phyloP scores from a whole-genome alignment of 2,329 filamentous ascomycete species.

The Trichoderma breve region DNA sequence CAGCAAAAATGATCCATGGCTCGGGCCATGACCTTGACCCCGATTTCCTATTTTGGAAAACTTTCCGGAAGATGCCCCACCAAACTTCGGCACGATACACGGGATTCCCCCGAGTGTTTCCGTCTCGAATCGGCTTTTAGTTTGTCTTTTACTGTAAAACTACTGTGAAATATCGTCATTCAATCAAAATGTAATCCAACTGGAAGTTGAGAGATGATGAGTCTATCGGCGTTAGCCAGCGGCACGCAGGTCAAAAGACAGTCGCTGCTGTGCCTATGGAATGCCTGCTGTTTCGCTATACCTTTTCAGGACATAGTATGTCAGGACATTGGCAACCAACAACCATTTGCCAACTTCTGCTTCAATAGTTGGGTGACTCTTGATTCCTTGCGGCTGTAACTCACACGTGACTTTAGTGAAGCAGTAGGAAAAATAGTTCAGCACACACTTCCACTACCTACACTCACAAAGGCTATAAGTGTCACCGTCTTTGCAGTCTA shows the following conservation, averaged over 20 bases:
- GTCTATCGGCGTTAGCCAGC: not conserved
- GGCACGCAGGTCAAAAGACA: not conserved
- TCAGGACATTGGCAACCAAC: no score
- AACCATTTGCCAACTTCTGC: no score
- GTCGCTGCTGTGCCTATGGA: not conserved
- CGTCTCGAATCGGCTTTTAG: not conserved
- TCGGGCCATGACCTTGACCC: not conserved
- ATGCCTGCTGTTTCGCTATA: not conserved
- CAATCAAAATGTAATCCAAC: not conserved
- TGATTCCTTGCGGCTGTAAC: no score
- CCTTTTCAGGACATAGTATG: not conserved
- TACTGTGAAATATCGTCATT: not conserved
- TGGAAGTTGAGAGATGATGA: not conserved
- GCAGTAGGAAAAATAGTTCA: no score
- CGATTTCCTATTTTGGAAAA: not conserved
- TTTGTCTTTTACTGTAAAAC: not conserved
- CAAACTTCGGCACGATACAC: not conserved
- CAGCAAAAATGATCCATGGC: not conserved
- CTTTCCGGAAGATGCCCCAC: slow-evolving; percentile 10
- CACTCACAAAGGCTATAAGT: not conserved
- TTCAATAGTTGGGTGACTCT: no score
- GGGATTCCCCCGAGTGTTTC: not conserved
- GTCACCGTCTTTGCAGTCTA: not conserved
- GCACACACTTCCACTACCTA: no score
- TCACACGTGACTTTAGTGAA: no score